Evolutionary conservation across 1,139 yeast genomes (phyloP).

Genomic region (Candida tunisiensis): DNA sequence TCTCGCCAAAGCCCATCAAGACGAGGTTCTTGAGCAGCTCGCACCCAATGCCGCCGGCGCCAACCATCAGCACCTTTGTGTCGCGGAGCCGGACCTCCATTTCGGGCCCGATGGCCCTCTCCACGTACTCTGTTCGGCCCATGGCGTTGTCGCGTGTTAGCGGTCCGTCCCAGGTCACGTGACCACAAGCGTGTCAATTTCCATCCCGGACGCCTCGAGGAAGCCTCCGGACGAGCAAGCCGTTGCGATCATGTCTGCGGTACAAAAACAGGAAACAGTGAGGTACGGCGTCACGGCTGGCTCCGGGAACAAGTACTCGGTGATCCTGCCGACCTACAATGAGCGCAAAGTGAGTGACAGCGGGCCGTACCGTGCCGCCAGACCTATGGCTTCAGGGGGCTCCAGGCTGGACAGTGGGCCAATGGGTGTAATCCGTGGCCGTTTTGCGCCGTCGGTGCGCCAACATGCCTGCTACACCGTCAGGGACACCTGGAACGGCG

Average conservation of each 20-base stretch:
- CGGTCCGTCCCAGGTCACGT: too few species aligned
- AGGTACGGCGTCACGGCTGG: too few species aligned
- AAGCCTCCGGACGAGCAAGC: too few species aligned
- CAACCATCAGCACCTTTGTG: conserved; percentile 55
- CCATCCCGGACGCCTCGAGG: too few species aligned
- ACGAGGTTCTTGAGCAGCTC: conserved; percentile 79
- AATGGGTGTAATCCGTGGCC: conserved; percentile 8
- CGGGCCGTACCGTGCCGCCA: neutral
- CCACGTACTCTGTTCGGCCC: too few species aligned
- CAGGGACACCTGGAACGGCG: neutral
- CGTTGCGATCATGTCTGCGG: too few species aligned
- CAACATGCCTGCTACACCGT: neutral
- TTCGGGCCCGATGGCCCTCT: too few species aligned
- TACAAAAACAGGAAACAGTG: too few species aligned
- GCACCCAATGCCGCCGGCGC: conserved; percentile 99
- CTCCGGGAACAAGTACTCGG: conserved; percentile 64
- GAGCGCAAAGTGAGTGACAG: conserved; percentile 31
- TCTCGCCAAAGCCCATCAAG: conserved; percentile 71
- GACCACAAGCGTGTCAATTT: too few species aligned
- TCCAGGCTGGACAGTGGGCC: neutral
- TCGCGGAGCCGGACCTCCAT: too few species aligned
- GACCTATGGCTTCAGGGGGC: neutral
- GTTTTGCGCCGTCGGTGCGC: neutral
- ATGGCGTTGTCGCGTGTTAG: too few species aligned
- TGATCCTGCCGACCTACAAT: conserved; percentile 66